These are phyloP conservation scores for Spatholobus suberectus DNA, from an alignment of 306 rosid genomes.

Conservation along the genomic window DNA sequence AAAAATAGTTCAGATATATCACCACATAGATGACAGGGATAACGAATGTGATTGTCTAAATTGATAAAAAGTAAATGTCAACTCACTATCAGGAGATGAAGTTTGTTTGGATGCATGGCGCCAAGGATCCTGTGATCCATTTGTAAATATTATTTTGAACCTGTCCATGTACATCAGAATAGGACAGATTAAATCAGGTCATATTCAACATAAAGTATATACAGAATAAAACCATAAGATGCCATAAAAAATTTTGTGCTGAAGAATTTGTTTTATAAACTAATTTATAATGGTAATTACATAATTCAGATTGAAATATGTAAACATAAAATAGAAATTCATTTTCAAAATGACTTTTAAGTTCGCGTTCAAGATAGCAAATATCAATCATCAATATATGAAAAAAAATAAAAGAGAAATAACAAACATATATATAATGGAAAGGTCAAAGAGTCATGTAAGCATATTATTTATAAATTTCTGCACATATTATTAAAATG, in stretches of 20 bases:
- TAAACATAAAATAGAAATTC: not conserved
- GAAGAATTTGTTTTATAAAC: not conserved
- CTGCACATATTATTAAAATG: not conserved
- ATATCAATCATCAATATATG: constrained; percentile 4
- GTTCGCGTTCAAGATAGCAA: not conserved
- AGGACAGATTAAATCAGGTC: constrained; percentile 31
- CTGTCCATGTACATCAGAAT: constrained; percentile 54
- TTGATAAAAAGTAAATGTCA: constrained; percentile 38
- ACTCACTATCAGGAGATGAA: constrained; percentile 84
- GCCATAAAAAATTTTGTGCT: not conserved
- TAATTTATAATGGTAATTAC: not conserved
- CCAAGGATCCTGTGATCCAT: constrained; percentile 99
- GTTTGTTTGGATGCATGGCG: constrained; percentile 92
- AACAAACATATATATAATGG: not conserved
- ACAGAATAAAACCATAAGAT: constrained; percentile 2
- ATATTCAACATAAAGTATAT: not conserved
- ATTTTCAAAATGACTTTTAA: constrained; percentile 7
- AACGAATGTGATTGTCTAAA: constrained; percentile 20
- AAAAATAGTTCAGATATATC: not conserved
- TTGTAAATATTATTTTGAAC: constrained; percentile 85
- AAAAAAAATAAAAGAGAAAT: not conserved
- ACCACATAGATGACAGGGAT: constrained; percentile 21
- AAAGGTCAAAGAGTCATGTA: not conserved
- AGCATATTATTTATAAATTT: constrained; percentile 19
- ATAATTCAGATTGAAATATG: constrained; percentile 7